Evolutionary conservation across 2,329 filamentous ascomycete species (phyloP).

Genomic region (Nigrospora oryzae): DNA sequence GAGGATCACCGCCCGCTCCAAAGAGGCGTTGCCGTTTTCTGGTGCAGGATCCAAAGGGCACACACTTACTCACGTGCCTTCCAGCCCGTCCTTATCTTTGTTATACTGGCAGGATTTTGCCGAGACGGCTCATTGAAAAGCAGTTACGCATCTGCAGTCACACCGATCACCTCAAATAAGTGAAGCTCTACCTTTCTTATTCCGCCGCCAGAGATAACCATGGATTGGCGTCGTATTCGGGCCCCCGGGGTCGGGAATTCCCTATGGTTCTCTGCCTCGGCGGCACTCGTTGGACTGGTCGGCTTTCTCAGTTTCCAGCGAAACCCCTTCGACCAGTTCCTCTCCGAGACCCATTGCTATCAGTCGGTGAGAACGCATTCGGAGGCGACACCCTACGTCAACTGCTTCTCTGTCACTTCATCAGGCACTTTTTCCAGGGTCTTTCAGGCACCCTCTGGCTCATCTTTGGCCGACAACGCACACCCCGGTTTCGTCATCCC

Average conservation of each 20-base stretch:
- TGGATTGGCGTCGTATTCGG: constrained; percentile 12
- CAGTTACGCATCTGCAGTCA: too few species aligned
- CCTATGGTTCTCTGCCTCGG: constrained; percentile 11
- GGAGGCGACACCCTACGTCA: constrained; percentile 24
- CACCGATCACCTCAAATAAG: too few species aligned
- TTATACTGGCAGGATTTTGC: too few species aligned
- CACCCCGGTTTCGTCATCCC: constrained; percentile 50
- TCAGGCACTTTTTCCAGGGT: constrained; percentile 41
- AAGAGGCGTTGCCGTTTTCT: too few species aligned
- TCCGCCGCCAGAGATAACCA: not conserved
- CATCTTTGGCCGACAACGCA: constrained; percentile 18
- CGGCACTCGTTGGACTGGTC: constrained; percentile 11
- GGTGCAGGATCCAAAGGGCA: too few species aligned
- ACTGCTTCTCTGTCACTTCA: constrained; percentile 47
- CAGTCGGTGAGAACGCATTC: constrained; percentile 33
- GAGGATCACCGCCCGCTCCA: too few species aligned
- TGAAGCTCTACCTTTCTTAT: too few species aligned
- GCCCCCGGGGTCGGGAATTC: constrained; percentile 8
- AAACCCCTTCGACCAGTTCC: constrained; percentile 11
- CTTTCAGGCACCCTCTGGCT: constrained; percentile 24
- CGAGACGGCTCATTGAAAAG: too few species aligned
- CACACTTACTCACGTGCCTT: too few species aligned
- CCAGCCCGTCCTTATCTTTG: too few species aligned
- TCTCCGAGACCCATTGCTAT: constrained; percentile 31
- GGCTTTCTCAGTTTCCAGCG: constrained; percentile 13